Percentiles rank a stretch among this genome's conserved stretches.
Conservation (phyloP, 345 rosid species). For the Lepidium africanum region DNA sequence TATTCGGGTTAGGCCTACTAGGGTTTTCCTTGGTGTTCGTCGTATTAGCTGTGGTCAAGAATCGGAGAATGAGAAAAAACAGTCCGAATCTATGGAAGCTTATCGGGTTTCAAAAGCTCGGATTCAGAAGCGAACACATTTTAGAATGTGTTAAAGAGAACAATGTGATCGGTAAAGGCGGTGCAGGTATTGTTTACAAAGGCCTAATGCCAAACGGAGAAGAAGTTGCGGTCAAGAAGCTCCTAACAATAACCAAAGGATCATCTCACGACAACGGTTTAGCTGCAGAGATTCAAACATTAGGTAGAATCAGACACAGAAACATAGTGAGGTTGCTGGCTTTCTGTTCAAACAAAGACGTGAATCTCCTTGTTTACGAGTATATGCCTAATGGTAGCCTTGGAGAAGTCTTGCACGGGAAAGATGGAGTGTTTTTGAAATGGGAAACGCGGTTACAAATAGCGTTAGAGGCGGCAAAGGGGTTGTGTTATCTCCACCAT, state of each 20-base stretch:
- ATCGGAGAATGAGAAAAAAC: constrained; percentile 32
- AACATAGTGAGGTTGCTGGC: constrained; percentile 85
- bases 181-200: constrained; percentile 83
- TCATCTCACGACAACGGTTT: constrained; percentile 78
- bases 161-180: constrained; percentile 83
- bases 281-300: constrained; percentile 77
- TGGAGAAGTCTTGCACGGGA: constrained; percentile 83
- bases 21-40: constrained; percentile 64
- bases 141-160: constrained; percentile 88
- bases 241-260: constrained; percentile 57
- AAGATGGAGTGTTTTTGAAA: constrained; percentile 54
- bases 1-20: constrained; percentile 66
- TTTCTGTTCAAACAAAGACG: constrained; percentile 75
- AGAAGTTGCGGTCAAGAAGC: constrained; percentile 82
- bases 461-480: constrained; percentile 88
- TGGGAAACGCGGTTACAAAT: constrained; percentile 80
- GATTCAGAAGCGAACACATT: constrained; percentile 59
- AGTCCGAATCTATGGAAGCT: constrained; percentile 64
- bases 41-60: constrained; percentile 55
- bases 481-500: constrained; percentile 88
- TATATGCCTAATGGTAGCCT: constrained; percentile 93
- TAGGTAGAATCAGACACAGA: constrained; percentile 83
- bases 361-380: constrained; percentile 82
- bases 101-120: constrained; percentile 75
- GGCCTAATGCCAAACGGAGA: constrained; percentile 83